These are phyloP conservation scores for Eucalyptus grandis DNA, from an alignment of 345 rosid genomes.

Conservation along the genomic window DNA sequence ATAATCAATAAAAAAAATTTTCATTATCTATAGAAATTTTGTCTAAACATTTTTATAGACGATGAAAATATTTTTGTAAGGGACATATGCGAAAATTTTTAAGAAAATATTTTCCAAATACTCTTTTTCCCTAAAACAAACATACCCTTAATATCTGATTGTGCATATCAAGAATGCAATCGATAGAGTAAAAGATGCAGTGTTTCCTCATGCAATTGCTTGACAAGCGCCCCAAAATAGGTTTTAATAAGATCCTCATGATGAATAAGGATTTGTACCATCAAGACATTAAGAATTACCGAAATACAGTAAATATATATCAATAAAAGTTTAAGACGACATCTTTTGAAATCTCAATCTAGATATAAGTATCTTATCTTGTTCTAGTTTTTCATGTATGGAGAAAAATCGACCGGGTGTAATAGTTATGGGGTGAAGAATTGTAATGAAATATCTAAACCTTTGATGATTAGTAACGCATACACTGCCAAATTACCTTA, in stretches of 20 bases:
- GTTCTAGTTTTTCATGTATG: not conserved
- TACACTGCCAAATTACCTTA: not conserved
- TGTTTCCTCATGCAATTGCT: not conserved
- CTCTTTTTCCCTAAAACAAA: too few relatives aligned
- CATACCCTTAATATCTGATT: not conserved
- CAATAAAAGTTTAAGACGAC: not conserved
- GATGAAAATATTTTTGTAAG: not conserved
- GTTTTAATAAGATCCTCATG: not conserved
- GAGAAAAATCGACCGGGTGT: rapidly evolving
- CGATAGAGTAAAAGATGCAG: rapidly evolving
- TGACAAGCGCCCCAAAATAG: not conserved
- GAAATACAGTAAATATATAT: not conserved
- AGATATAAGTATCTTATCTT: not conserved
- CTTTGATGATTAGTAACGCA: not conserved
- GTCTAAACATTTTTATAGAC: not conserved
- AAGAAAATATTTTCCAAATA: too few relatives aligned
- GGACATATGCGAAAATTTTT: rapidly evolving
- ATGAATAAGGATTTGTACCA: not conserved
- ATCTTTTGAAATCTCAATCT: not conserved
- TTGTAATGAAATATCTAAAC: not conserved
- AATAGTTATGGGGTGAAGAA: not conserved
- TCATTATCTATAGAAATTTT: not conserved
- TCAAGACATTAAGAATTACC: not conserved
- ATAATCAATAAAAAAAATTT: not conserved
- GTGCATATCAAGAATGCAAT: not conserved